Base-by-base conservation (phyloP, 148 eudicot genomes). In the Nepenthes mirabilis region DNA sequence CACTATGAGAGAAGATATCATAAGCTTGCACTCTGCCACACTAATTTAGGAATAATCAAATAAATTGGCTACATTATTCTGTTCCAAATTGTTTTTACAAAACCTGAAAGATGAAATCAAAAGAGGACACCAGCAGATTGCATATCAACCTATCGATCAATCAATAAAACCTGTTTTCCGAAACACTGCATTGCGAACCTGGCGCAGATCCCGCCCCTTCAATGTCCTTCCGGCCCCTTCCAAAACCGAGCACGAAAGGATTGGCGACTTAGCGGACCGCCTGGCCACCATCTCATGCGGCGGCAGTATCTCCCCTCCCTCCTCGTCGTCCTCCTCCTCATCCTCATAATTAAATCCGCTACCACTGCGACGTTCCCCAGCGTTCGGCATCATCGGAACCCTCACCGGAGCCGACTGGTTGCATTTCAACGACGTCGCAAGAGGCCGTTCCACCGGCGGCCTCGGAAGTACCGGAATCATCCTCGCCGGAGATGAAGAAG, bases 101-200 rank as follows among this genome's bases (percentile, higher is more conserved):
- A 40, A 40, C 4, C 45, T 40, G 45, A 4, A 40, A 40, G 45
- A 40, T 8, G 45, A 40, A 40, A 40, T 3, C 4, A 3, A 40
- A 40, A 40, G 6, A 40, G 45, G 45, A 40, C 45, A 40, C 8
- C 45, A 40, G 4, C 4, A 40, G 8, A 40, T 40, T 40, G 45
- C 45, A 40, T 40, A 40, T 40, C 45, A 40, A 40, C 45, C 45
- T 4, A 40, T 40, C 45, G 8, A 40, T 49, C 52, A 77, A 72
- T 80, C 85, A 52, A 80, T 63, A 72, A 80, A 80, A 72, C 85
- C 85, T 54, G 85, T 80, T 56, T 72, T 71, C 6, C 79, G 79
- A 68, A 67, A 80, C 33, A 80, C 79, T 2, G 82, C 81, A 36
- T 80, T 80, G 23, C 84, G 70, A 60, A 80, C 82, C 74, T 68